Conservation (phyloP, 768 basidiomycete genomes). For the Pisolithus marmoratus region DNA sequence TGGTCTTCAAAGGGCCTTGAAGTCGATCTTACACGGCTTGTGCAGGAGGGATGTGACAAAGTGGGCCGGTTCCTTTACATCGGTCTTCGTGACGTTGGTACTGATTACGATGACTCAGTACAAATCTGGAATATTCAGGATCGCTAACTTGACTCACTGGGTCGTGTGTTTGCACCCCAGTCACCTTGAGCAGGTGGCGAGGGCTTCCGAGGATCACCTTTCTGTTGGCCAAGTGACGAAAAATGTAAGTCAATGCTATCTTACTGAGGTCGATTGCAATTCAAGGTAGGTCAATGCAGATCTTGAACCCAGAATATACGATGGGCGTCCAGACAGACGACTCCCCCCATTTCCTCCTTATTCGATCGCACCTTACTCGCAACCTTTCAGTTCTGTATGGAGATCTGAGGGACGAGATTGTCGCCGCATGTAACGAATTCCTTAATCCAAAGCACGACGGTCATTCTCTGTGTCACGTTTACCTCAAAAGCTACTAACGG, state of each 20-base stretch:
- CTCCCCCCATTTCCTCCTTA: not conserved
- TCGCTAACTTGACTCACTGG: not conserved
- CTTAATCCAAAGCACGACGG: not conserved
- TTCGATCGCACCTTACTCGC: not conserved
- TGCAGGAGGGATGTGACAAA: not conserved
- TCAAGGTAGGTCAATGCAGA: not conserved
- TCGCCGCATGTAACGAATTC: not conserved
- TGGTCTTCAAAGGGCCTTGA: not conserved
- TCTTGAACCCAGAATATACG: not conserved
- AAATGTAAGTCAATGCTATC: not conserved
- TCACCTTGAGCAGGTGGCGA: not conserved
- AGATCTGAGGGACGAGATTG: not conserved
- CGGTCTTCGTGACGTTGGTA: not conserved
- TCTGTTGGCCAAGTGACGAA: not conserved
- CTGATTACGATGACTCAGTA: not conserved
- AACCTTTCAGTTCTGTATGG: not conserved
- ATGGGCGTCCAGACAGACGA: not conserved
- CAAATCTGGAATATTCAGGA: not conserved
- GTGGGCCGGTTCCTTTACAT: not conserved
- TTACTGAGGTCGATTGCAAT: no score
- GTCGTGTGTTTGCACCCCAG: not conserved
- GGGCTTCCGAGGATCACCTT: not conserved
- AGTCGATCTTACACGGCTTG: not conserved
- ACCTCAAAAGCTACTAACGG: no score
- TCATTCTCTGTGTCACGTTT: not conserved